Conservation (phyloP, 225 moss, liverwort and hornwort species). For the Sphagnum tenellum region DNA sequence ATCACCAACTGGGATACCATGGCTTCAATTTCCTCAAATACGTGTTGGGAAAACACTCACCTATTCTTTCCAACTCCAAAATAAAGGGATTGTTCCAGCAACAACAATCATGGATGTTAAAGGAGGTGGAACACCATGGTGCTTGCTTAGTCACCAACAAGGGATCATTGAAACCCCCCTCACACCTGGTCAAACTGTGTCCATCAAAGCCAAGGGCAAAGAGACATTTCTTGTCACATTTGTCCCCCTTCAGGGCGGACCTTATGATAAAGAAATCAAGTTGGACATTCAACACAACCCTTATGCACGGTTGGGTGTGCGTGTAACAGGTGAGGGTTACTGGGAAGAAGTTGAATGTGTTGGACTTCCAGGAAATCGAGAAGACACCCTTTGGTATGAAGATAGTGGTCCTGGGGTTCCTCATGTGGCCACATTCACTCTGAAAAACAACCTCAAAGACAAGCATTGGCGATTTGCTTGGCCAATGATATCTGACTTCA, state of each 20-base stretch:
- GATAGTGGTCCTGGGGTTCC: slow-evolving; percentile 47
- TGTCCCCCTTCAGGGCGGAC: slow-evolving; percentile 22
- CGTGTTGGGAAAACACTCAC: slow-evolving; percentile 47
- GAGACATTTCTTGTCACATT: slow-evolving; percentile 73
- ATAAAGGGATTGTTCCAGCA: slow-evolving; percentile 60
- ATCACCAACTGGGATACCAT: slow-evolving; percentile 37
- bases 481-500: slow-evolving; percentile 50
- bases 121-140: slow-evolving; percentile 38
- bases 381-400: slow-evolving; percentile 58
- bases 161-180: slow-evolving; percentile 48
- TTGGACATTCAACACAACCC: slow-evolving; percentile 62
- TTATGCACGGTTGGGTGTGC: slow-evolving; percentile 45
- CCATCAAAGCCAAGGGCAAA: slow-evolving; percentile 34
- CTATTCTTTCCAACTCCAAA: slow-evolving; percentile 50
- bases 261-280: slow-evolving; percentile 70
- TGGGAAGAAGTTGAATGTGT: slow-evolving; percentile 73
- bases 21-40: slow-evolving; percentile 54
- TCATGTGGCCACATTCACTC: slow-evolving; percentile 20
- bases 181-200: slow-evolving; percentile 40
- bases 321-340: slow-evolving; percentile 67
- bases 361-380: slow-evolving; percentile 39
- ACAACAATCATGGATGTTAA: slow-evolving; percentile 41
- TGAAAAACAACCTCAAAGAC: slow-evolving; percentile 47
- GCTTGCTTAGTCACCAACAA: slow-evolving; percentile 42
- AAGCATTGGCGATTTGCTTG: slow-evolving; percentile 84